Base-by-base conservation (phyloP, 768 basidiomycete genomes). In the Chlorophyllum brunneum region DNA sequence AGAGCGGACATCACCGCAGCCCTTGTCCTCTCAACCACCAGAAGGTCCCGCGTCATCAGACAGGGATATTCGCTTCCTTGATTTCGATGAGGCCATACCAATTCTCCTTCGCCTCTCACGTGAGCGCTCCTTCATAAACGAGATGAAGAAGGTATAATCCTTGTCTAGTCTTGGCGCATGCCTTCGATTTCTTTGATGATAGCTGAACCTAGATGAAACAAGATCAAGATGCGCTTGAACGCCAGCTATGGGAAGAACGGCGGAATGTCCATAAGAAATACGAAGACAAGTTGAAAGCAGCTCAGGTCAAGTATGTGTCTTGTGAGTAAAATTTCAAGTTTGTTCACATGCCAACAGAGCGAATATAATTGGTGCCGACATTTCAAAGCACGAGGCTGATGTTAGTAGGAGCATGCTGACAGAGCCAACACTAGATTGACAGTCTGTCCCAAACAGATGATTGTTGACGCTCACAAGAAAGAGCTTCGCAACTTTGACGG, bases 211-310 rank as follows among this genome's bases (percentile, higher is more conserved):
- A 90, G 90, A 70, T 93, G 60, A 86, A 81, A 65, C 66, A 77
- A 48, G 85, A 88, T 43, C 91, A 93, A 68, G 73, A 82, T 50
- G 71, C 73, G 20, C 70, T 92, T 29, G 91, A 93, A 65, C 75
- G 70, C 55, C 76, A 75, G 53, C 65, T 92, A 30, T 90, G 80
- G 82, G 74, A 80, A 52, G 88, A 88, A 58, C 75, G 91, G 48
- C 69, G 71, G 27, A 71, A 71, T 4, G 81, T 93, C 52, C 75
- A 80, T 48, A 70, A 67, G 54, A 83, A 81, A 59, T 84, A 89
- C 55, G 81, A 87, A 56, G 81, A 85, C 38, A 90, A 82, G 67
- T 77, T 89, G 56, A 81, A 83, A 57, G 71, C 83, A 22, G 82
- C 86, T 15, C 74, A 71, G 55, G 84, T 78, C 22, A 88, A 84